Percentiles rank a stretch among this genome's conserved stretches.
Conservation (phyloP, 345 rosid genomes). For the Rubroshorea leprosula region DNA sequence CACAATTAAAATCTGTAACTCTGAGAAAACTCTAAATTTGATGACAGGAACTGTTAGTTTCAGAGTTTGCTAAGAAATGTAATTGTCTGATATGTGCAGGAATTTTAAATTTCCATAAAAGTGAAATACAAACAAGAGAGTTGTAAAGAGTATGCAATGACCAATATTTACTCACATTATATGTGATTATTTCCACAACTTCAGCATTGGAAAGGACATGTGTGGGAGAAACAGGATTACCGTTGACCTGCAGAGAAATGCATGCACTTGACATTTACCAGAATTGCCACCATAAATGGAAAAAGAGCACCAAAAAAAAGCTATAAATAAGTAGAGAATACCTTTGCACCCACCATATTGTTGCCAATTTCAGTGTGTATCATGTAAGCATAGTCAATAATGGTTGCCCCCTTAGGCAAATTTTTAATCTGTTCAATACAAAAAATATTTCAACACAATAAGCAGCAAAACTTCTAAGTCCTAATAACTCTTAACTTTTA, state of each 20-base stretch:
- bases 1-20: background rate
- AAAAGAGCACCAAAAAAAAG: background rate
- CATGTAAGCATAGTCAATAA: constrained; percentile 93
- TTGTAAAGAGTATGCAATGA: constrained; percentile 5
- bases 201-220: constrained; percentile 91
- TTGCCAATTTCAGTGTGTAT: constrained; percentile 96
- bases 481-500: background rate
- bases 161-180: constrained; percentile 54
- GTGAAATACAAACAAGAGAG: background rate
- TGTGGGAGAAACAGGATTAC: constrained; percentile 81
- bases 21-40: background rate
- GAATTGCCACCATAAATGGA: background rate
- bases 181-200: constrained; percentile 95
- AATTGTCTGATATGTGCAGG: background rate
- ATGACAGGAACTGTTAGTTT: background rate
- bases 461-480: constrained; percentile 12
- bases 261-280: constrained; percentile 1
- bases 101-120: background rate
- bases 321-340: constrained; percentile 20
- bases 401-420: constrained; percentile 91
- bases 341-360: constrained; percentile 99
- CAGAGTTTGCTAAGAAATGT: background rate
- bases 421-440: constrained; percentile 67
- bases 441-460: constrained; percentile 10
- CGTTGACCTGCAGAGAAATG: constrained; percentile 75